Evolutionary conservation across 495 filamentous ascomycete species (phyloP), one percentile per base, ranked within the genome.

Genomic region (Aspergillus bridgeri): DNA sequence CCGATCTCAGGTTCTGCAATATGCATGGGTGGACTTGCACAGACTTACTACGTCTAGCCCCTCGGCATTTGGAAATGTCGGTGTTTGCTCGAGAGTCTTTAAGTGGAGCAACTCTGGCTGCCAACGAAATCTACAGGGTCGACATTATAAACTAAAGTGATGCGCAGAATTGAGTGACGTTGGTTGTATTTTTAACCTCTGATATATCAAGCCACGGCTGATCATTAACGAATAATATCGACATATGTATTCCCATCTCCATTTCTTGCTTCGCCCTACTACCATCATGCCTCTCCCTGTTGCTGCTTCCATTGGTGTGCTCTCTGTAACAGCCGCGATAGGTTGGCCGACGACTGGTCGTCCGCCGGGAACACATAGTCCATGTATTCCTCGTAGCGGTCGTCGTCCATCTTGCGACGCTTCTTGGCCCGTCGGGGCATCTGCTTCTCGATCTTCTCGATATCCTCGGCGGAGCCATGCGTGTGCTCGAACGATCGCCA

Each of bases 291-390:
- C 50, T 65, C 64, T 2, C 56, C 70, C 60, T 82, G 73, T 53
- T 77, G 75, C 72, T 91, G 81, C 78, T 96, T 98, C 94, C 93
- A 98, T 50, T 85, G 81, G 63, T 91, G 86, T 54, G 93, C 94
- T 81, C 83, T 89, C 60, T 88, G 85, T 63, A 97, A 74, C 70
- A 98, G 72, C 65, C 88, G 91, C 23, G 89, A 88, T 67, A 97
- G 78, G 59, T 89, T 91, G 59, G 88, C 88, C 56, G 89, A 88
- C 62, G 89, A 88, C 74, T 90, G 83, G 73, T 97, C 93, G 79
- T 98, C 94, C 7, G 91, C 92, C 5, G 94, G 94, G 86, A 98
- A 98, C 48, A 98, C 83, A 68, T 93, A 97, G 71, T 98, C 94
- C 79, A 93, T 83, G 71, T 96, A 98, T 75, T 98, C 94, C 81